Evolutionary conservation across 176 grass and related monocot genomes (phyloP).

Genomic region (Avena eriantha): DNA sequence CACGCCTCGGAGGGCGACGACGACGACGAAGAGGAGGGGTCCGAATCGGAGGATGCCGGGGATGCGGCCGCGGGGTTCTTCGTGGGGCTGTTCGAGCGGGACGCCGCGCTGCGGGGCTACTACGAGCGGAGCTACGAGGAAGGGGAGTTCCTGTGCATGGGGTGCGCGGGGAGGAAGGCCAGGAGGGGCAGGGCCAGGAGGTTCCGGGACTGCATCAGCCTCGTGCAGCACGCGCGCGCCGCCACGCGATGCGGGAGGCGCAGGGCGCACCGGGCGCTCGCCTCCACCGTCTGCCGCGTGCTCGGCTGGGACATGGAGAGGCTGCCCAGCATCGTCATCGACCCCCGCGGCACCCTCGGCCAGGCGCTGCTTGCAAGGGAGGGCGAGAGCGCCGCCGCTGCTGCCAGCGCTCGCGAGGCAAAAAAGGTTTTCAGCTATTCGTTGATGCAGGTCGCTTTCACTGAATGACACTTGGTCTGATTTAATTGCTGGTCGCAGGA

Average conservation of each 20-base stretch:
- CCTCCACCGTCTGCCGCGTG: slow-evolving; percentile 53
- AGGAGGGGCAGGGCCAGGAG: slow-evolving; percentile 40
- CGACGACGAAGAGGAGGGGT: background rate
- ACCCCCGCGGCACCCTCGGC: slow-evolving; percentile 37
- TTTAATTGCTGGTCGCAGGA: slow-evolving; percentile 28
- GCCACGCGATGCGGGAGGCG: slow-evolving; percentile 35
- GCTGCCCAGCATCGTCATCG: slow-evolving; percentile 62
- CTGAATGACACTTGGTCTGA: background rate
- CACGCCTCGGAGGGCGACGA: background rate
- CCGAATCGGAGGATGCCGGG: slow-evolving; percentile 39
- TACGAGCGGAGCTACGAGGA: slow-evolving; percentile 61
- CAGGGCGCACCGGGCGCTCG: slow-evolving; percentile 65
- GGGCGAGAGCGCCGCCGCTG: background rate
- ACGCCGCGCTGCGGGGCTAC: slow-evolving; percentile 50
- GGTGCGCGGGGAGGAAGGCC: slow-evolving; percentile 50
- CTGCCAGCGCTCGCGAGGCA: background rate
- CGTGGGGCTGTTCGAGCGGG: slow-evolving; percentile 48
- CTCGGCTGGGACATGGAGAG: slow-evolving; percentile 62
- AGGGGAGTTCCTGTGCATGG: slow-evolving; percentile 70
- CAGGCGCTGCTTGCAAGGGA: slow-evolving; percentile 25
- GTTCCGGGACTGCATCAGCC: slow-evolving; percentile 47
- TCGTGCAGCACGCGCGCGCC: slow-evolving; percentile 63
- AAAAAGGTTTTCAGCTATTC: background rate
- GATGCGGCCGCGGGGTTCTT: slow-evolving; percentile 46
- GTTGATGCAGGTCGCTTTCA: background rate